Percentiles rank a stretch among this genome's conserved stretches.
These are phyloP conservation scores for Candolleomyces eurysporus DNA, from an alignment of 768 basidiomycete species.

Conservation along the genomic window DNA sequence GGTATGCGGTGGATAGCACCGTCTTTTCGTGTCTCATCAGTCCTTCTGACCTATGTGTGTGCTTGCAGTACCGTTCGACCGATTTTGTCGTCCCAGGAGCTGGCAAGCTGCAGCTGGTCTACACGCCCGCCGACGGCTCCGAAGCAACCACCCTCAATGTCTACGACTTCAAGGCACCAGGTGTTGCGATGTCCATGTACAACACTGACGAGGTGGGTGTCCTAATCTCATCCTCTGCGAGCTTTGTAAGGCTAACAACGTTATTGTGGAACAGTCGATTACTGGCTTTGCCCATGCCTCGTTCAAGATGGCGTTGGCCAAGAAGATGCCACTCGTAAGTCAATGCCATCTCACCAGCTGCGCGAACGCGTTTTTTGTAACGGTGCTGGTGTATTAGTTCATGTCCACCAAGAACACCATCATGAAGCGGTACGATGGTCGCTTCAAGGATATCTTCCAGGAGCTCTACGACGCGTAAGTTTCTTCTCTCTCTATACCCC, in stretches of 20 bases:
- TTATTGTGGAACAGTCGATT: conserved; percentile 59
- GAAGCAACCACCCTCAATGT: conserved; percentile 70
- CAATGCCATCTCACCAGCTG: not conserved
- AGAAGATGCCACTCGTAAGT: conserved; percentile 70
- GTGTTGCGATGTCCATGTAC: conserved; percentile 97
- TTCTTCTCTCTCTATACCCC: not conserved
- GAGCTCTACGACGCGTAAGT: conserved; percentile 82
- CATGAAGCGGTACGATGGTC: conserved; percentile 95
- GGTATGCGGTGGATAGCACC: conserved; percentile 37
- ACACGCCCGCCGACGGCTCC: conserved; percentile 78
- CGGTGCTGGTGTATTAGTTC: conserved; percentile 51
- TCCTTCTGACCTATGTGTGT: not conserved
- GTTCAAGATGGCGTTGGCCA: conserved; percentile 91
- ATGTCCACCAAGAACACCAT: conserved; percentile 99
- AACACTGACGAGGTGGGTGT: conserved; percentile 84
- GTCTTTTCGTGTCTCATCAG: not conserved
- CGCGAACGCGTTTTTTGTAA: not conserved
- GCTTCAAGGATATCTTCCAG: conserved; percentile 99
- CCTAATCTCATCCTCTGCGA: too few species aligned
- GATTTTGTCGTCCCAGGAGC: conserved; percentile 90
- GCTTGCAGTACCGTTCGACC: conserved; percentile 79
- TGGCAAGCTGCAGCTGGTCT: conserved; percentile 92
- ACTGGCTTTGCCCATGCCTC: conserved; percentile 94
- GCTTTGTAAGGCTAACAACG: not conserved
- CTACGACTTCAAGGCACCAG: conserved; percentile 90